Evolutionary conservation across 306 rosid genomes (phyloP).

Genomic region (Elaeagnus macrophylla): DNA sequence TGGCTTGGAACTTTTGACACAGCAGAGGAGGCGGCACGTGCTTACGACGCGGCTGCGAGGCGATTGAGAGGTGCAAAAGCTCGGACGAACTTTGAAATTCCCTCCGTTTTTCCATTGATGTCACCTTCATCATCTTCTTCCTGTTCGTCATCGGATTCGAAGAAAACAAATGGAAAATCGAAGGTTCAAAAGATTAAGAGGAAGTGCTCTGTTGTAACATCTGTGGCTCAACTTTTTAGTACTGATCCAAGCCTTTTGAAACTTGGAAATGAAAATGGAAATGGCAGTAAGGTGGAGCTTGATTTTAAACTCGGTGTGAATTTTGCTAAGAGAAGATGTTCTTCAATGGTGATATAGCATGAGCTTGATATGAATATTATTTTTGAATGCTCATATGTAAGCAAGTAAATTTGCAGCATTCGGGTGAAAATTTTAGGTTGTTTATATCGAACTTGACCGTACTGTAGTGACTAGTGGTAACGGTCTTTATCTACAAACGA

Average conservation of each 20-base stretch:
- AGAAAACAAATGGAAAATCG: neutral
- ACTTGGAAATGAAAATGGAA: too few species aligned
- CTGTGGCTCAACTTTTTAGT: slow-evolving; percentile 60
- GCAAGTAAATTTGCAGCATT: too few species aligned
- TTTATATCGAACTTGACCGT: too few species aligned
- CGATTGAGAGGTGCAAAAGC: slow-evolving; percentile 76
- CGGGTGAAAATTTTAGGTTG: too few species aligned
- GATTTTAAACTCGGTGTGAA: too few species aligned
- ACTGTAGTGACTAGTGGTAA: too few species aligned
- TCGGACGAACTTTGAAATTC: slow-evolving; percentile 60
- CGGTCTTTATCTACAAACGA: too few species aligned
- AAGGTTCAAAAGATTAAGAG: neutral
- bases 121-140: slow-evolving; percentile 9
- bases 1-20: slow-evolving; percentile 92
- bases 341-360: too few species aligned
- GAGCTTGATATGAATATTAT: too few species aligned
- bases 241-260: neutral
- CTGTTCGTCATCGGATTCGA: slow-evolving; percentile 1
- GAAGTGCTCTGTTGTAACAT: slow-evolving; percentile 56
- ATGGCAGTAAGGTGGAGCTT: too few species aligned
- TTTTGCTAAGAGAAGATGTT: too few species aligned
- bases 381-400: too few species aligned
- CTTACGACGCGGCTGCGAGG: slow-evolving; percentile 86
- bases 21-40: slow-evolving; percentile 93
- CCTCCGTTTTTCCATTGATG: slow-evolving; percentile 41